Evolutionary conservation across 2,329 filamentous ascomycete genomes (phyloP), one percentile per base, ranked within the genome.

Genomic region (Claviceps sp.): DNA sequence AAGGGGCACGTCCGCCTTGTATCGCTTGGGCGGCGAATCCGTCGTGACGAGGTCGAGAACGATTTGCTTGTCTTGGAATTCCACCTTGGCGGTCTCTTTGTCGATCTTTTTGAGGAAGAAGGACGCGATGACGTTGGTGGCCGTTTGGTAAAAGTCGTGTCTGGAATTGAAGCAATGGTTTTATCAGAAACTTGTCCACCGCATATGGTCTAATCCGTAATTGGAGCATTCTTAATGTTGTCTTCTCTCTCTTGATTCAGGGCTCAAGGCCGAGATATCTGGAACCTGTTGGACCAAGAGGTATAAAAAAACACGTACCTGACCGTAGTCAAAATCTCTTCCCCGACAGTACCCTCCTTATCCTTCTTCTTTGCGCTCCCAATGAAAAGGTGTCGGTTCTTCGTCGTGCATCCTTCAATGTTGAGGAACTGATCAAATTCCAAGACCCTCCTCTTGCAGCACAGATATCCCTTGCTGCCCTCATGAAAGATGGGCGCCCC

Each of bases 381-480:
- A 37, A 97, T 77, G 62, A 96, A 98, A 58, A 95, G 69, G 72
- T 98, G 93, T 55, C 78, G 76, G 44, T 76, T 73, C 69, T 90
- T 93, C 44, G 85, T 89, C 66, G 82, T 82, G 71, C 93, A 98
- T 1, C 93, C 93, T 60, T 86, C 82, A 54, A 98, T 91, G 69
- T 87, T 93, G 83, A 98, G 83, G 70, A 98, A 98, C 68, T 97
- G 85, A 66, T 98, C 90, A 68, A 98, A 98, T 65, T 98, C 93
- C 54, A 98, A 72, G 53, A 98, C 93, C 40, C 89, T 79, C 61
- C 88, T 77, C 78, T 97, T 97, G 72, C 93, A 98, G 74, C 93
- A 98, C 54, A 83, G 89, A 77, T 93, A 98, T 1, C 93, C 93
- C 73, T 98, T 98, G 71, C 88, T 95, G 38, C 93, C 93, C 72